These are phyloP conservation scores for Stagonosporopsis tanaceti DNA, from an alignment of 2,329 filamentous ascomycete genomes.

Conservation along the genomic window DNA sequence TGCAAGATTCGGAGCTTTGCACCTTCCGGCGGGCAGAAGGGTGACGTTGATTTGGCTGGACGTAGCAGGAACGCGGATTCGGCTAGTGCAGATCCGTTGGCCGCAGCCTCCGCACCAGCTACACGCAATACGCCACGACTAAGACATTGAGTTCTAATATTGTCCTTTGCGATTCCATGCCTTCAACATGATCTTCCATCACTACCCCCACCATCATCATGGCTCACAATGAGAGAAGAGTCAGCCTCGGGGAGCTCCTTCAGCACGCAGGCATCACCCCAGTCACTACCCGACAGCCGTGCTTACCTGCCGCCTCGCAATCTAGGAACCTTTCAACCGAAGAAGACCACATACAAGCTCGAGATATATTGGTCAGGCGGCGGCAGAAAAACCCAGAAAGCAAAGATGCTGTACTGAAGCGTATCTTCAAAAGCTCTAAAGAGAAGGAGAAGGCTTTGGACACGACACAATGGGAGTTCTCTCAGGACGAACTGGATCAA, in stretches of 20 bases:
- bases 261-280: constrained; percentile 39
- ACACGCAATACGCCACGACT: constrained; percentile 17
- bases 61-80: constrained; percentile 4
- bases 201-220: constrained; percentile 26
- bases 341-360: constrained; percentile 42
- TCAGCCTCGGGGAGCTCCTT: constrained; percentile 42
- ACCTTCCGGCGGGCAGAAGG: constrained; percentile 17
- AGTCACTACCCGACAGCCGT: constrained; percentile 39
- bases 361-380: constrained; percentile 42
- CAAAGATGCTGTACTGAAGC: constrained; percentile 44
- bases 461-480: constrained; percentile 37
- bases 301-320: constrained; percentile 43
- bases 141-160: constrained; percentile 10
- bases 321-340: constrained; percentile 40
- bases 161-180: constrained; percentile 8
- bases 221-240: constrained; percentile 30
- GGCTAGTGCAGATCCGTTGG: constrained; percentile 16
- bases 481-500: constrained; percentile 47
- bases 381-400: constrained; percentile 41
- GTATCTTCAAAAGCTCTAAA: constrained; percentile 47
- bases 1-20: constrained; percentile 10
- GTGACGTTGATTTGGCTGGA: constrained; percentile 18
- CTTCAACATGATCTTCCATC: constrained; percentile 14
- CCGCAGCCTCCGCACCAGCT: constrained; percentile 12
- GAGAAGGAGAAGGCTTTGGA: constrained; percentile 44